These are phyloP conservation scores for Ilex aquifolium DNA, from an alignment of 257 asterid species.

Conservation along the genomic window DNA sequence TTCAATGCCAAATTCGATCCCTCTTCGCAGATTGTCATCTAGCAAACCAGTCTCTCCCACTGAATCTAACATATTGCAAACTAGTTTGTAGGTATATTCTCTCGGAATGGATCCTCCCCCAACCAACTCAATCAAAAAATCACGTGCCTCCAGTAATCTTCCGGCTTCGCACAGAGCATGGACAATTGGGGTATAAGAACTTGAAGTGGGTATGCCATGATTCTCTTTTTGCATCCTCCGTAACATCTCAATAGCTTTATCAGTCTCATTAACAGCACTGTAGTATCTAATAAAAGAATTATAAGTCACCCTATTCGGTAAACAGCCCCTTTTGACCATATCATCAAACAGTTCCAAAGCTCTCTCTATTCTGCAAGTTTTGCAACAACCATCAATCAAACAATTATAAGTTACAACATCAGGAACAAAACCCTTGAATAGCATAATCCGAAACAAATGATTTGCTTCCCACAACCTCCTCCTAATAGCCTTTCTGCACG, in stretches of 20 bases:
- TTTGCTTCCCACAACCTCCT: conserved; percentile 93
- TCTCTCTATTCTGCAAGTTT: conserved; percentile 76
- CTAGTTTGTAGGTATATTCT: conserved; percentile 62
- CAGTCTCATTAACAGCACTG: conserved; percentile 78
- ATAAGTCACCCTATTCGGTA: conserved; percentile 74
- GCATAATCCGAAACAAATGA: conserved; percentile 77
- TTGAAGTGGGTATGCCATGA: conserved; percentile 61
- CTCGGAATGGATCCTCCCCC: conserved; percentile 73
- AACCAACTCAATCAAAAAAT: conserved; percentile 58
- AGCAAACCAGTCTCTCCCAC: conserved; percentile 45
- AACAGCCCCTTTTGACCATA: conserved; percentile 60
- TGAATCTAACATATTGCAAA: conserved; percentile 38
- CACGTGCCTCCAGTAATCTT: conserved; percentile 60
- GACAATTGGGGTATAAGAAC: conserved; percentile 73
- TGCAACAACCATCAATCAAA: conserved; percentile 89
- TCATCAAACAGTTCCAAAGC: conserved; percentile 85
- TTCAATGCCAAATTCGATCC: conserved; percentile 55
- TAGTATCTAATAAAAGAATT: conserved; percentile 78
- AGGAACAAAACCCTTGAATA: conserved; percentile 79
- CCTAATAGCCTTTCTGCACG: conserved; percentile 73
- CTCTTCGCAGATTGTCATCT: conserved; percentile 23
- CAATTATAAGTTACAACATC: conserved; percentile 93
- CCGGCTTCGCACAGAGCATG: conserved; percentile 80
- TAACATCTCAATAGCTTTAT: conserved; percentile 75
- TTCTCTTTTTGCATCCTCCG: conserved; percentile 58